phyloP scores from a whole-genome alignment of 2,329 filamentous ascomycete genomes.

The Monascus ruber region DNA sequence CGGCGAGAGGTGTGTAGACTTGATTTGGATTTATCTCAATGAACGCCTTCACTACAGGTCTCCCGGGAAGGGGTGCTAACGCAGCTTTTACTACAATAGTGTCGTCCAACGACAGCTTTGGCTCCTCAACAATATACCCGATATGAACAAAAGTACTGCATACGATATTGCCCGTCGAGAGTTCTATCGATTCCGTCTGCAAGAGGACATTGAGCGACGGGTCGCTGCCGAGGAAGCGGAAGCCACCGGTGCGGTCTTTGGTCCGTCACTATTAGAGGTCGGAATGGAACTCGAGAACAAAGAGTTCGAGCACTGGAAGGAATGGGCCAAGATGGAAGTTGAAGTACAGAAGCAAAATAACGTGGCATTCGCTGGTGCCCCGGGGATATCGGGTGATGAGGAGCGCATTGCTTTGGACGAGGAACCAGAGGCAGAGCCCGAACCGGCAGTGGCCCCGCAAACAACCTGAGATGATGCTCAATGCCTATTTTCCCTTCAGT shows the following conservation, averaged over 20 bases:
- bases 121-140: conserved; percentile 56
- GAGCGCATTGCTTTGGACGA: conserved; percentile 8
- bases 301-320: conserved; percentile 74
- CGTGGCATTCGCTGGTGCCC: conserved; percentile 31
- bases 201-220: conserved; percentile 69
- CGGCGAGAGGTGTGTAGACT: conserved; percentile 63
- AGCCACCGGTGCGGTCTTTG: conserved; percentile 79
- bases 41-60: neutral
- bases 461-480: no score
- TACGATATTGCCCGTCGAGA: conserved; percentile 84
- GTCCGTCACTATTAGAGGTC: conserved; percentile 61
- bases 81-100: conserved; percentile 36
- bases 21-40: neutral
- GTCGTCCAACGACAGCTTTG: conserved; percentile 86
- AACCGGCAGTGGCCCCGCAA: neutral
- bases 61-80: conserved; percentile 3
- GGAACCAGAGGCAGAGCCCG: conserved; percentile 2
- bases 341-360: conserved; percentile 36
- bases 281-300: conserved; percentile 73
- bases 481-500: no score
- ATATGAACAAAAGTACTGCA: conserved; percentile 53
- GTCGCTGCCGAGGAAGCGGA: conserved; percentile 80
- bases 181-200: conserved; percentile 75
- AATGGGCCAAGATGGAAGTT: conserved; percentile 54
- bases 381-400: conserved; percentile 28